Evolutionary conservation across 2,329 filamentous ascomycete genomes (phyloP).

Genomic region (Aspergillus melleus): DNA sequence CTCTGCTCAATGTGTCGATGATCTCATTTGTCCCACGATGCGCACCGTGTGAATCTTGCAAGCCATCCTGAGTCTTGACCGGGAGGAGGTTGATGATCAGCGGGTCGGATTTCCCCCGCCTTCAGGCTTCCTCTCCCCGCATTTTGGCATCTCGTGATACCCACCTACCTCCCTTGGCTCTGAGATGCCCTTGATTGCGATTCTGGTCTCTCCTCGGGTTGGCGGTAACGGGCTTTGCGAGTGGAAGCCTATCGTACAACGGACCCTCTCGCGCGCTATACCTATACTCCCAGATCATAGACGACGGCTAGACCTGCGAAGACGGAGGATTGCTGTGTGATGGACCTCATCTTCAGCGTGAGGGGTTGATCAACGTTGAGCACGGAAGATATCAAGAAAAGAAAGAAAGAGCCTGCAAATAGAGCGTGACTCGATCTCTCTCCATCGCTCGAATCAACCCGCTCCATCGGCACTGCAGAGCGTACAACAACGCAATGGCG

Average conservation of each 20-base stretch:
- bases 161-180: neutral
- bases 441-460: neutral
- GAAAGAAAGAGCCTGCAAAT: neutral
- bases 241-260: too few relatives aligned
- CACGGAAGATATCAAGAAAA: neutral
- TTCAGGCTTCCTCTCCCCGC: neutral
- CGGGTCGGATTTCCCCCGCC: neutral
- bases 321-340: neutral
- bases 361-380: neutral
- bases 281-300: neutral
- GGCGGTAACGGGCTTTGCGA: too few relatives aligned
- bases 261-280: neutral
- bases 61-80: too few relatives aligned
- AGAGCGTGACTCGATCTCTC: neutral
- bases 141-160: neutral
- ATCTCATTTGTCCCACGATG: neutral
- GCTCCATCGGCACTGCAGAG: neutral
- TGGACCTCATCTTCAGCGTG: neutral
- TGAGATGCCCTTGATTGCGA: too few relatives aligned
- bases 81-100: neutral
- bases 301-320: neutral
- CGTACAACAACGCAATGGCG: neutral
- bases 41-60: neutral
- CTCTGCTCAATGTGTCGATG: neutral
- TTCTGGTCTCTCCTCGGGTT: too few relatives aligned